A percentile compares a stretch with the other conserved stretches of the same genome.
phyloP scores from a whole-genome alignment of 805 yeast genomes.

The Ascoidea rubescens region DNA sequence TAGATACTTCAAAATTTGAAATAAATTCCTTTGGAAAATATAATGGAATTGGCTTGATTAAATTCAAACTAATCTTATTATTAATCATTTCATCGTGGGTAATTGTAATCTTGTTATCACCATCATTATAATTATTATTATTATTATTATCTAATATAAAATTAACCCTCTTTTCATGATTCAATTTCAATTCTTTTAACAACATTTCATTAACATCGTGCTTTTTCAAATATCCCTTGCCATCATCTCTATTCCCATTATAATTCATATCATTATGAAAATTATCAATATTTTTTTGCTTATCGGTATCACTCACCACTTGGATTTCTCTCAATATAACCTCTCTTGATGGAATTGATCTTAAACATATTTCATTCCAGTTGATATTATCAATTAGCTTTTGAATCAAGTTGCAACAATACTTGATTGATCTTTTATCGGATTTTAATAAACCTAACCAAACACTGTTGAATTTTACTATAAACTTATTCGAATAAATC shows the following conservation, averaged over 20 bases:
- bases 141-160: too few relatives aligned
- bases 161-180: background rate
- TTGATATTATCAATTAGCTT: slow-evolving; percentile 13
- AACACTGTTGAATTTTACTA: slow-evolving; percentile 20
- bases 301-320: slow-evolving; percentile 8
- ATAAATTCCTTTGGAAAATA: slow-evolving; percentile 7
- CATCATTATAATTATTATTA: too few relatives aligned
- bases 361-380: slow-evolving; percentile 23
- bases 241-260: slow-evolving; percentile 3
- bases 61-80: background rate
- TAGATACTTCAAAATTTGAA: slow-evolving; percentile 15
- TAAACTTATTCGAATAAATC: slow-evolving; percentile 17
- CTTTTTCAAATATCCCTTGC: background rate
- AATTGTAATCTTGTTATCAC: background rate
- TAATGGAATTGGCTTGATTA: slow-evolving; percentile 7
- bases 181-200: background rate
- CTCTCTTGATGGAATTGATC: slow-evolving; percentile 26
- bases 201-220: background rate
- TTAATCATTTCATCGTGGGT: slow-evolving; percentile 1
- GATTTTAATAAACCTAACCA: slow-evolving; percentile 25
- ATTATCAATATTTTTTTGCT: background rate
- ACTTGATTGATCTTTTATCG: slow-evolving; percentile 18
- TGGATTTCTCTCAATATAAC: slow-evolving; percentile 28
- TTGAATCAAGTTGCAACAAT: slow-evolving; percentile 18
- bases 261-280: background rate